Percentiles rank a stretch among this genome's conserved stretches.
Evolutionary conservation across 1,139 yeast species (phyloP).

Genomic region (Geotrichum australiense): DNA sequence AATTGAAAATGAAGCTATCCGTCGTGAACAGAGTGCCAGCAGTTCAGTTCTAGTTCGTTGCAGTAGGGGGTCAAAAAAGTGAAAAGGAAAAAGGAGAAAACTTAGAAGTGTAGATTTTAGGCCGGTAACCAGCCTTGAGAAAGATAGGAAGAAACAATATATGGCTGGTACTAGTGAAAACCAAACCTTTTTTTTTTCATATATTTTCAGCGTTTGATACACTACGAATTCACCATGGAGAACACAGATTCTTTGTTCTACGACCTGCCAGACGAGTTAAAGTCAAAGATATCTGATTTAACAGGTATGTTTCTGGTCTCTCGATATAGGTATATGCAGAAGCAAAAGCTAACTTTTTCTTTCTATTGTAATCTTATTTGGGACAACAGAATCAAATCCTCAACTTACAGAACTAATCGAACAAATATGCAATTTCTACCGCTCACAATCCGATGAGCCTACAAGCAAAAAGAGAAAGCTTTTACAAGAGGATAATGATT

Average conservation of each 20-base stretch:
- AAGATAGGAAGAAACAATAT: not conserved
- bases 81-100: not conserved
- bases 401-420: constrained; percentile 1
- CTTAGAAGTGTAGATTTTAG: not conserved
- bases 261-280: not conserved
- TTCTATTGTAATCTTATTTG: not conserved
- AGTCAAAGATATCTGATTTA: not conserved
- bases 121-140: not conserved
- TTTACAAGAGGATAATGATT: no score
- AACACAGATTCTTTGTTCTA: no score
- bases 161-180: not conserved
- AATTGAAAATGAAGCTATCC: not conserved
- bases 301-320: not conserved
- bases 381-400: constrained; percentile 4
- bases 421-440: constrained; percentile 10
- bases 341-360: not conserved
- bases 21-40: not conserved
- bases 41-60: not conserved
- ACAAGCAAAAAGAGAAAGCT: constrained; percentile 9
- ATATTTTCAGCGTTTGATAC: no score
- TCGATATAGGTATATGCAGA: not conserved
- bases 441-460: not conserved
- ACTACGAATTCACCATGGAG: no score
- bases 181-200: no score
- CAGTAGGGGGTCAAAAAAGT: not conserved